Conservation (phyloP, 129 eudicot species). For the Calendula officinalis region DNA sequence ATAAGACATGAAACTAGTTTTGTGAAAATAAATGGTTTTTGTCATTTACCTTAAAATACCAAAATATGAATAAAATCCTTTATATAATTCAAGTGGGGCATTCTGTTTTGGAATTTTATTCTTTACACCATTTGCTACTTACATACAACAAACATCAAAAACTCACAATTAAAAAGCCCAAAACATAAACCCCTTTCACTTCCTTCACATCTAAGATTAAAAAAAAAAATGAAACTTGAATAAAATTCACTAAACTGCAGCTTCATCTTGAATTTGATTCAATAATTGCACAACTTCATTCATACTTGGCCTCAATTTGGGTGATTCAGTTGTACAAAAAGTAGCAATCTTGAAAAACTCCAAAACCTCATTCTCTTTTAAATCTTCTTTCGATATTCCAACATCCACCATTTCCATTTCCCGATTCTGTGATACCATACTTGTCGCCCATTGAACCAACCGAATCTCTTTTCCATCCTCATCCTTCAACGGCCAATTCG, state of each 20-base stretch:
- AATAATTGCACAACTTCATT: slow-evolving; percentile 47
- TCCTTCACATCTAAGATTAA: neutral
- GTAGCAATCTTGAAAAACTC: slow-evolving; percentile 59
- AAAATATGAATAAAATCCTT: neutral
- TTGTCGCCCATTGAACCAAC: slow-evolving; percentile 55
- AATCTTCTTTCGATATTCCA: slow-evolving; percentile 36
- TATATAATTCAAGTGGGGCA: neutral
- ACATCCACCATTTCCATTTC: slow-evolving; percentile 66
- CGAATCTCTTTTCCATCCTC: slow-evolving; percentile 55
- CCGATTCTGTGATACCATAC: slow-evolving; percentile 39
- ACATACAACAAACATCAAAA: neutral
- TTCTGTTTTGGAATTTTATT: neutral
- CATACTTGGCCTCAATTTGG: slow-evolving; percentile 57
- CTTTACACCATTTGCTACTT: neutral
- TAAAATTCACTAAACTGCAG: slow-evolving; percentile 7
- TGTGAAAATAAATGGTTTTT: too few species aligned
- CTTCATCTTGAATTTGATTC: slow-evolving; percentile 33
- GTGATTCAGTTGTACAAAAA: slow-evolving; percentile 45
- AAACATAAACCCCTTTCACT: neutral
- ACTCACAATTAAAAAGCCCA: neutral
- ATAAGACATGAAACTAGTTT: too few species aligned
- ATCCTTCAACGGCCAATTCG: slow-evolving; percentile 55
- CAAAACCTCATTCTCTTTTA: slow-evolving; percentile 39
- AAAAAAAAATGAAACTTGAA: neutral
- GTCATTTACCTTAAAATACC: neutral